Percentiles rank a stretch among this genome's conserved stretches.
These are phyloP conservation scores for Usnea hakonensis DNA, from an alignment of 495 filamentous ascomycete species.

Conservation along the genomic window DNA sequence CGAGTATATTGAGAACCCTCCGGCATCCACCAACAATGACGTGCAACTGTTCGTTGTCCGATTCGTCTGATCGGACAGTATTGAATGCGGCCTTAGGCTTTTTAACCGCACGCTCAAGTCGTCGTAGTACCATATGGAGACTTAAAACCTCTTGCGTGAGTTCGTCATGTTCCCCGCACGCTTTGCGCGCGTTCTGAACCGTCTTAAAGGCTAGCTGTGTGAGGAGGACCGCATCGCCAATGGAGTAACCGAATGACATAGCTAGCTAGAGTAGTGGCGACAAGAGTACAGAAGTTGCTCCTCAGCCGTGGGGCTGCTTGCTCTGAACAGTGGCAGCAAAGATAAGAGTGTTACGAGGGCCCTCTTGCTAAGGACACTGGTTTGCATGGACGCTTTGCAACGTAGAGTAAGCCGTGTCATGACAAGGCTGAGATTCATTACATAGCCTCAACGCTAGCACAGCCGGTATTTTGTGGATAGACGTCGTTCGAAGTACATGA, in stretches of 20 bases:
- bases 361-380: neutral
- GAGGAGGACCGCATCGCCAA: constrained; percentile 22
- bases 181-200: constrained; percentile 14
- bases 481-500: neutral
- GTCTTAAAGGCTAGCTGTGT: constrained; percentile 17
- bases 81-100: neutral
- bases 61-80: neutral
- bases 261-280: neutral
- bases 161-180: constrained; percentile 28
- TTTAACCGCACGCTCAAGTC: constrained; percentile 33
- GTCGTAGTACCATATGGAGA: constrained; percentile 40
- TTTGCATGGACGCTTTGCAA: neutral
- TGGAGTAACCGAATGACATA: constrained; percentile 26
- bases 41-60: constrained; percentile 2
- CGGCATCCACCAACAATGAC: constrained; percentile 5
- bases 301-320: neutral
- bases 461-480: neutral
- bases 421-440: neutral
- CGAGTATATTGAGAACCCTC: constrained; percentile 3
- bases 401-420: neutral
- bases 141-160: constrained; percentile 32
- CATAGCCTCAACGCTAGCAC: neutral
- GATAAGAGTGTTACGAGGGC: neutral
- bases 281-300: neutral
- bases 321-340: neutral